Conservation (phyloP, 2,329 filamentous ascomycete genomes). For the Aspergillus pseudoglaucus region DNA sequence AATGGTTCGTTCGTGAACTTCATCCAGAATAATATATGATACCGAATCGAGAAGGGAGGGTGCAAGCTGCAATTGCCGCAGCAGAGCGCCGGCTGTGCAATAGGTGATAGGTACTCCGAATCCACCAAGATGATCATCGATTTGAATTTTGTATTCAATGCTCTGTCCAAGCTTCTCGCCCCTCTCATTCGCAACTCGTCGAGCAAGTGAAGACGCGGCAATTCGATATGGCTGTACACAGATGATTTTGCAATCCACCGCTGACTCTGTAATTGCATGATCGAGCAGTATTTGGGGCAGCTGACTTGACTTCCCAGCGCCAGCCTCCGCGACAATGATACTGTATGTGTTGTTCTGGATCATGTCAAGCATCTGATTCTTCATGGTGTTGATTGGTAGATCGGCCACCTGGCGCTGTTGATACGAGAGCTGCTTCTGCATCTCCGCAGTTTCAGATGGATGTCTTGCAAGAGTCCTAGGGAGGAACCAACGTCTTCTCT, state of each 20-base stretch:
- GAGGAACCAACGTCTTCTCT: not conserved
- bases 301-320: constrained; percentile 45
- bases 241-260: constrained; percentile 43
- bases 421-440: not conserved
- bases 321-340: constrained; percentile 43
- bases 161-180: constrained; percentile 33
- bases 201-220: constrained; percentile 42
- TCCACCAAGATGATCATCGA: constrained; percentile 30
- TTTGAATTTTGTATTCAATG: constrained; percentile 44
- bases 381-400: constrained; percentile 37
- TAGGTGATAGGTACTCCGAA: constrained; percentile 40
- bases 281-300: constrained; percentile 50
- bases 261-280: constrained; percentile 37
- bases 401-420: not conserved
- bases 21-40: constrained; percentile 48
- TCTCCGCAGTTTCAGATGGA: not conserved
- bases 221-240: constrained; percentile 47
- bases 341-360: constrained; percentile 37
- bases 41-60: constrained; percentile 32
- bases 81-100: constrained; percentile 46
- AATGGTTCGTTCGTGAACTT: constrained; percentile 45
- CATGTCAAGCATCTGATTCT: constrained; percentile 30
- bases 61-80: constrained; percentile 38
- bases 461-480: not conserved
- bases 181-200: constrained; percentile 43